Conservation (phyloP, 73 alveolate species). For the Symbiodinium pilosum region DNA sequence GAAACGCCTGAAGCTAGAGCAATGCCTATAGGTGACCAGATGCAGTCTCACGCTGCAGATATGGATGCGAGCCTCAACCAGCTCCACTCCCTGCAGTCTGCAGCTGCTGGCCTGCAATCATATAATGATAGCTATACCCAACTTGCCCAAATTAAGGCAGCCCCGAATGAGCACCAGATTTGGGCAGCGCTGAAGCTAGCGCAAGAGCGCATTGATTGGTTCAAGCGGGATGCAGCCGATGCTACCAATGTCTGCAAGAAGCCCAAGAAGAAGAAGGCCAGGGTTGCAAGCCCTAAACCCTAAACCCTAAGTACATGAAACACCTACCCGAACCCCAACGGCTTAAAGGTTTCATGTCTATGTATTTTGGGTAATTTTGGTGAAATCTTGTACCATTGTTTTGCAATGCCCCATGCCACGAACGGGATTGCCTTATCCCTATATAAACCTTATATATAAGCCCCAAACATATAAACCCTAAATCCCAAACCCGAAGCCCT, state of each 20-base stretch:
- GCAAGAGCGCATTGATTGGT: background rate
- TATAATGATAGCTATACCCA: background rate
- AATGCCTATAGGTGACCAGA: background rate
- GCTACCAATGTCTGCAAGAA: background rate
- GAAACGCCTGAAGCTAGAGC: background rate
- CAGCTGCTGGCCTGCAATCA: background rate
- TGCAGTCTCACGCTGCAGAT: background rate
- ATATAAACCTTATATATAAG: no score
- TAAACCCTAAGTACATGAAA: no score
- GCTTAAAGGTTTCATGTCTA: no score
- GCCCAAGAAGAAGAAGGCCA: background rate
- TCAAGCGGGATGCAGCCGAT: background rate
- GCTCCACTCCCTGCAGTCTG: background rate
- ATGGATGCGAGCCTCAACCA: background rate
- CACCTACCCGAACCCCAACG: background rate
- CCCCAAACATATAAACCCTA: background rate
- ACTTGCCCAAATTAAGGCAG: background rate
- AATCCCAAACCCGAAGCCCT: no score
- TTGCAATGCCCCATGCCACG: no score
- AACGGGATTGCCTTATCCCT: no score
- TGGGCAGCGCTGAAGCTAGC: background rate
- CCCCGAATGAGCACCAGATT: background rate
- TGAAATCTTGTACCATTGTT: no score
- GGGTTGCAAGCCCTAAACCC: no score
- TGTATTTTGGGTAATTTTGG: no score